Conservation (phyloP, 768 basidiomycete genomes). For the Trametes cingulata region DNA sequence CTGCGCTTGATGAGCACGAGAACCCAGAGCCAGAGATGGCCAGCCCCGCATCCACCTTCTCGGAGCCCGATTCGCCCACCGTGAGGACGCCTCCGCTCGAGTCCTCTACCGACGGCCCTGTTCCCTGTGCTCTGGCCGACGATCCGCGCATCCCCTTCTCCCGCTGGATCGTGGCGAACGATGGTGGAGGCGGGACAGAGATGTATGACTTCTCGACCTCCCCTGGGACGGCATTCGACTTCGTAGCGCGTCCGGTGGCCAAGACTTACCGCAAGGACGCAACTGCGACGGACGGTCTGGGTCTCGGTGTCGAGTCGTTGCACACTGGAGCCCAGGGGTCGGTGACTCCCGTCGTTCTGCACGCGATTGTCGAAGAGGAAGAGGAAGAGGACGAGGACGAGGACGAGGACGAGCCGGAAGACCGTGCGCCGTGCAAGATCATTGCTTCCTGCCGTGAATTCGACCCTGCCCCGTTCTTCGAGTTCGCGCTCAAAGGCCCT, state of each 20-base stretch:
- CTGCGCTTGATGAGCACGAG: not conserved
- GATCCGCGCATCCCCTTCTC: too few species aligned
- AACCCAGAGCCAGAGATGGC: not conserved
- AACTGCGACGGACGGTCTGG: too few species aligned
- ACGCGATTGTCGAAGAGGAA: not conserved
- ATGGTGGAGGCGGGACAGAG: too few species aligned
- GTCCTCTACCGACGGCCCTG: not conserved
- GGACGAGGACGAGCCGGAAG: not conserved
- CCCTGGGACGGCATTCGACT: not conserved
- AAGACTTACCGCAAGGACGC: not conserved
- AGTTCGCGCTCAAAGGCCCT: not conserved
- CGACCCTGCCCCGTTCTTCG: not conserved
- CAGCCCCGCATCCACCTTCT: not conserved
- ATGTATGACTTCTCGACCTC: not conserved
- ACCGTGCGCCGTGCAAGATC: not conserved
- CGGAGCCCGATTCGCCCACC: conserved; percentile 5
- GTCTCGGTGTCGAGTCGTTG: not conserved
- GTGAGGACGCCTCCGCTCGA: not conserved
- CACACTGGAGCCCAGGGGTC: not conserved
- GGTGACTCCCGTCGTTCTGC: not conserved
- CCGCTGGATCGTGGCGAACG: not conserved
- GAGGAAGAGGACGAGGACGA: not conserved
- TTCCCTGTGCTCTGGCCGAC: too few species aligned
- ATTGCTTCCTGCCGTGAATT: not conserved
- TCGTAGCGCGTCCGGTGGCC: too few species aligned